A percentile compares a stretch with the other conserved stretches of the same genome.
These are phyloP conservation scores for Turritis glabra DNA, from an alignment of 345 rosid genomes.

Conservation along the genomic window DNA sequence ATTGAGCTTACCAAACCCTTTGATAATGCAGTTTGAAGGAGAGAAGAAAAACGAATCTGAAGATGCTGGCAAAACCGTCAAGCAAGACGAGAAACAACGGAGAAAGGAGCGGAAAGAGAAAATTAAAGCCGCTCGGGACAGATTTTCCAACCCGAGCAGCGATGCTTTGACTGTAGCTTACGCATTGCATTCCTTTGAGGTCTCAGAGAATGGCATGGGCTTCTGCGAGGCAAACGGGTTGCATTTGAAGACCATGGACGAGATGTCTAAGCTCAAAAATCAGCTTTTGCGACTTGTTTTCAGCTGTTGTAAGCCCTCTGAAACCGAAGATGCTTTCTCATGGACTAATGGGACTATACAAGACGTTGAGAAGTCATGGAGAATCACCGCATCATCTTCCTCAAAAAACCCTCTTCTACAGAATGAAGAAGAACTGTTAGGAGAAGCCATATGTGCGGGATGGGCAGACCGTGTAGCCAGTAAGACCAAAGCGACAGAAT, in stretches of 20 bases:
- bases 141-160: slow-evolving; percentile 72
- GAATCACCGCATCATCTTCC: slow-evolving; percentile 36
- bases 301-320: slow-evolving; percentile 41
- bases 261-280: slow-evolving; percentile 82
- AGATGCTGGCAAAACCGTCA: slow-evolving; percentile 38
- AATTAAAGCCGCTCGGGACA: slow-evolving; percentile 52
- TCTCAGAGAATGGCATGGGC: slow-evolving; percentile 38
- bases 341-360: slow-evolving; percentile 70
- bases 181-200: slow-evolving; percentile 72
- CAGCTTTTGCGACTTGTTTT: slow-evolving; percentile 78
- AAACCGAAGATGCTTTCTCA: slow-evolving; percentile 47
- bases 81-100: slow-evolving; percentile 51
- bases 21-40: slow-evolving; percentile 57
- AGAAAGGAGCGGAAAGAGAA: slow-evolving; percentile 62
- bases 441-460: slow-evolving; percentile 85
- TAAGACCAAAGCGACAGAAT: slow-evolving; percentile 54
- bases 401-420: slow-evolving; percentile 49
- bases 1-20: slow-evolving; percentile 71
- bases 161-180: slow-evolving; percentile 74
- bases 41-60: slow-evolving; percentile 37
- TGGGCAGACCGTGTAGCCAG: slow-evolving; percentile 93
- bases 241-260: slow-evolving; percentile 83
- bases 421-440: slow-evolving; percentile 68
- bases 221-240: slow-evolving; percentile 63
- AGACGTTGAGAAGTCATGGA: slow-evolving; percentile 74